Evolutionary conservation across 225 moss, liverwort and hornwort species (phyloP), one percentile per base, ranked within the genome.

Genomic region (Lunularia cruciata): DNA sequence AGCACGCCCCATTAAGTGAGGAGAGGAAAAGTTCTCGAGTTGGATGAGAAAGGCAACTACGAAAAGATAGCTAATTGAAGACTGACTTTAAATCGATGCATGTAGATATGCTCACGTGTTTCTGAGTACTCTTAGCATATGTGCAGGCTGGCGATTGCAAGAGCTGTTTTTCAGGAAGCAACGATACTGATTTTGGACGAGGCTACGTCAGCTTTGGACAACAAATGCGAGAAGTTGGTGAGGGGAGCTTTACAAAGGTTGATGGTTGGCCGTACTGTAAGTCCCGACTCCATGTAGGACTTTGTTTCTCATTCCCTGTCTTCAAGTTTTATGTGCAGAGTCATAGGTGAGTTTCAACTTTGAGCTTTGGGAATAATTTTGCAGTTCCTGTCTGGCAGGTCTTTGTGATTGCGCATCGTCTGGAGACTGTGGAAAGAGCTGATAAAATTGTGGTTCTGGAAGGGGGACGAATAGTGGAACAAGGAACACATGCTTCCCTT

Each of bases 171-270:
- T 73, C 93, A 98, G 73, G 83, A 90, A 9, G 87, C 96, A 56
- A 86, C 92, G 22, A 86, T 98, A 70, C 36, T 98, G 60, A 98
- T 98, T 42, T 67, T 98, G 53, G 96, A 98, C 57, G 96, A 98
- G 73, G 93, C 96, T n/a, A 98, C 96, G 27, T 98, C 96, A 63
- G 93, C 96, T 58, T 81, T 98, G 65, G 96, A 98, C 73, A 89
- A 89, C 67, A 89, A 91, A 63, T 98, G 93, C 8, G 96, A 98
- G 88, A 84, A 79, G 66, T 91, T 98, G 71, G 96, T 98, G 28
- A 73, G 84, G 46, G 93, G 88, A 75, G 96, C 96, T 20, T 73
- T 98, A 79, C 87, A 98, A 65, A 78, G 84, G 67, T 68, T 98
- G 52, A 98, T 86, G 93, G 68, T 76, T 48, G 81, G 83, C 57